A percentile compares a stretch with the other conserved stretches of the same genome.
Conservation (phyloP, 208 protist genomes). For the Acanthamoeba sp. region DNA sequence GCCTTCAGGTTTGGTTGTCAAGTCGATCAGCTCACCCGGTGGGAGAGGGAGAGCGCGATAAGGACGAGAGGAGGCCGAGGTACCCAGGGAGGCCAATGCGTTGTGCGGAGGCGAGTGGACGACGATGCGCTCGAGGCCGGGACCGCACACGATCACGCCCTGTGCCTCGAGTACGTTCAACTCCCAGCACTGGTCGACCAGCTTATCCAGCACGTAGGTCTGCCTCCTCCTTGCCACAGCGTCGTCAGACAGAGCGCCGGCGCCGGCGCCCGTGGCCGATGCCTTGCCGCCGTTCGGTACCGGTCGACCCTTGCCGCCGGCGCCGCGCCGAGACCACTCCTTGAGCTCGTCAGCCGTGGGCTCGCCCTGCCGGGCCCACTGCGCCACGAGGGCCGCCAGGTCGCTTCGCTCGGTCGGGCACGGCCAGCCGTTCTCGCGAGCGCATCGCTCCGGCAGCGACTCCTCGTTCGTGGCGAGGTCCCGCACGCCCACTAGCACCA, state of each 20-base stretch:
- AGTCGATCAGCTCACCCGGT: no score
- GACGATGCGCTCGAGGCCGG: neutral
- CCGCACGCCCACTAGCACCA: neutral
- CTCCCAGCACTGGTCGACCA: slow-evolving; percentile 16
- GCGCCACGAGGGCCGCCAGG: neutral
- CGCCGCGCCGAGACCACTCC: neutral
- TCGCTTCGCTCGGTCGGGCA: neutral
- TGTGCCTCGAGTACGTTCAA: neutral
- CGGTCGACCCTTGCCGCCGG: neutral
- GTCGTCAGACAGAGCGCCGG: neutral
- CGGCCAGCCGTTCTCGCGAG: neutral
- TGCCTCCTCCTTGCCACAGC: neutral
- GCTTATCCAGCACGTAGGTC: neutral
- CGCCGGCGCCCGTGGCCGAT: neutral
- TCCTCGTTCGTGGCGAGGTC: neutral
- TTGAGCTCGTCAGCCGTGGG: neutral
- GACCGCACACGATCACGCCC: neutral
- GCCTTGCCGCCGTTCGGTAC: no score
- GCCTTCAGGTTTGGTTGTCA: neutral
- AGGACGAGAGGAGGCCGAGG: neutral
- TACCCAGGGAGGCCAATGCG: neutral
- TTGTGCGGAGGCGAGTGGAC: neutral
- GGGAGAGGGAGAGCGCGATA: neutral
- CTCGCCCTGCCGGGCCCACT: neutral
- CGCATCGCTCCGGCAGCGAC: neutral